phyloP scores from a whole-genome alignment of 805 yeast species.

The Teunomyces funiuensis region DNA sequence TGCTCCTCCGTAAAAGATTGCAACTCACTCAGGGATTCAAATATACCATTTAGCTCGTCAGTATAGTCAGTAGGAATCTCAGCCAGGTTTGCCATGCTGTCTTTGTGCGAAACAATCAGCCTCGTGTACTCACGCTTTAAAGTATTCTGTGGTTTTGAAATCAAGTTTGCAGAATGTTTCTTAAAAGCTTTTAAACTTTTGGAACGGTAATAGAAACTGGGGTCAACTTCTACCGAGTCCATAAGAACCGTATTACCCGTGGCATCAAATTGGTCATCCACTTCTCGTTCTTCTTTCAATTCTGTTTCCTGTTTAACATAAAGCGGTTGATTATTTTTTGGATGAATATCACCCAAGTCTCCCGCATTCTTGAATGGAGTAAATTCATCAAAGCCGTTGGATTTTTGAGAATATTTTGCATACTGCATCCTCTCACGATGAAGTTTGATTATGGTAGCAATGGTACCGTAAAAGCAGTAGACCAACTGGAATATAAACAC shows the following conservation, averaged over 20 bases:
- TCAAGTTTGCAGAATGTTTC: neutral
- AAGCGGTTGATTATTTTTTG: neutral
- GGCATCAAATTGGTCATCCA: neutral
- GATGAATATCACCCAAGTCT: constrained; percentile 2
- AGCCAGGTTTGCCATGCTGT: neutral
- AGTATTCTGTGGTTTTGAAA: neutral
- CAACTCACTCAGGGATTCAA: constrained; percentile 4
- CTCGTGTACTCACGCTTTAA: neutral
- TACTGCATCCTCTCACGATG: constrained; percentile 8
- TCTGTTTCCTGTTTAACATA: neutral
- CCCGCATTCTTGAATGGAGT: neutral
- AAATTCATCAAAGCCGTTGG: constrained; percentile 1
- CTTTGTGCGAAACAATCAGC: neutral
- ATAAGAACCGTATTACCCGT: neutral
- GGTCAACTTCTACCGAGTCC: constrained; percentile 13
- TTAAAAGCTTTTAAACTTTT: constrained; percentile 14
- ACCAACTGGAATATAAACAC: constrained; percentile 29
- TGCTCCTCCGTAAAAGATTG: constrained; percentile 10
- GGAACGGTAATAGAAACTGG: constrained; percentile 16
- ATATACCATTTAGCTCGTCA: neutral
- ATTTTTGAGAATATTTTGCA: constrained; percentile 5
- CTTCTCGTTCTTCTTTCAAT: neutral
- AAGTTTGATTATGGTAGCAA: constrained; percentile 19
- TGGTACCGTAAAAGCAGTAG: constrained; percentile 28
- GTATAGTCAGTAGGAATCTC: neutral